A percentile compares a stretch with the other conserved stretches of the same genome.
phyloP scores from a whole-genome alignment of 495 filamentous ascomycete species.

The Penicillium herquei region DNA sequence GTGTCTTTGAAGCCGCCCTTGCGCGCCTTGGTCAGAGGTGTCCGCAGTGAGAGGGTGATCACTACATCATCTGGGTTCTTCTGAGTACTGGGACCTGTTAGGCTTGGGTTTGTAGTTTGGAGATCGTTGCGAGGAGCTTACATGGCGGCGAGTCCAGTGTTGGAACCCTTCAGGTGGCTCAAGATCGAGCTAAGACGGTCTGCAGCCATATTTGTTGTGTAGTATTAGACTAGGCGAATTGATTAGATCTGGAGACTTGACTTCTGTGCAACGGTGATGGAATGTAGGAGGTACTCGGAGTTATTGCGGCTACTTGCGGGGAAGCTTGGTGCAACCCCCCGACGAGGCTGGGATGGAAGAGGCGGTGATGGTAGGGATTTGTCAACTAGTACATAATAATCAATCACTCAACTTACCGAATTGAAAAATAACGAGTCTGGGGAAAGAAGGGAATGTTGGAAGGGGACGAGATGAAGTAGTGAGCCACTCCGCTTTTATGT shows the following conservation, averaged over 20 bases:
- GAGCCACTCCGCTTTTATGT: conserved; percentile 17
- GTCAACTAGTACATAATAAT: too few species aligned
- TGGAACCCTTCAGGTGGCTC: conserved; percentile 71
- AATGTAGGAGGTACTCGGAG: not conserved
- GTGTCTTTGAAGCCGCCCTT: conserved; percentile 97
- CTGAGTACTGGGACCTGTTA: conserved; percentile 61
- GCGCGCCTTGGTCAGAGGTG: conserved; percentile 70
- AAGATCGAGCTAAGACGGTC: conserved; percentile 85
- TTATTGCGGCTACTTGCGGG: conserved; percentile 22
- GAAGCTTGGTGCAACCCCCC: conserved; percentile 17
- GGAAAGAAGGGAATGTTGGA: not conserved
- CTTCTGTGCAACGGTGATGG: not conserved
- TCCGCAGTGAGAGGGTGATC: conserved; percentile 79
- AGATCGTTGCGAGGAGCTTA: conserved; percentile 42
- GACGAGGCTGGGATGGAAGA: not conserved
- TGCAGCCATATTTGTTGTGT: conserved; percentile 60
- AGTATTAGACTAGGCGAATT: conserved; percentile 21
- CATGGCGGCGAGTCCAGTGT: conserved; percentile 63
- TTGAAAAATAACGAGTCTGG: conserved; percentile 2
- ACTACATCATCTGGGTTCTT: conserved; percentile 97
- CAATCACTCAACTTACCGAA: conserved; percentile 13
- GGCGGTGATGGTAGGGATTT: not conserved
- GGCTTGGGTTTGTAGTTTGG: conserved; percentile 4
- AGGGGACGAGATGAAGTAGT: not conserved
- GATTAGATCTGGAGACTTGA: too few species aligned